phyloP scores from a whole-genome alignment of 306 rosid genomes.

The Vigna reflexopilosa region DNA sequence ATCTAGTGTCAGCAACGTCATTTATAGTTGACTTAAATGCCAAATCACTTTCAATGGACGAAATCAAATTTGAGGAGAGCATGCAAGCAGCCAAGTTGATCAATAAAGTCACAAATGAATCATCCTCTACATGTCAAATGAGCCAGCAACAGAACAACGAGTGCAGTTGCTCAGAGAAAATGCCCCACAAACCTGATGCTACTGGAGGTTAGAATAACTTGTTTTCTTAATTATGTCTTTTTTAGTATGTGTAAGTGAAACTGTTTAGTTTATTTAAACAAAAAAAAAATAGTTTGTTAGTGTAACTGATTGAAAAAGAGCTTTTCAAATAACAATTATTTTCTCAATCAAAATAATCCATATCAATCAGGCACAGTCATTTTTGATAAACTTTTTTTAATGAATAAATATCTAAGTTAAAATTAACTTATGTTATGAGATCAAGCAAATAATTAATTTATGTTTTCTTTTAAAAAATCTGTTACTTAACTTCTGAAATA shows the following conservation, averaged over 20 bases:
- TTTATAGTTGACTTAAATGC: conserved; percentile 67
- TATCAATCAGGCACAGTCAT: neutral
- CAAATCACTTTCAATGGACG: conserved; percentile 66
- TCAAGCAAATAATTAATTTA: no score
- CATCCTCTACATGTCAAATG: conserved; percentile 35
- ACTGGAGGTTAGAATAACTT: conserved; percentile 49
- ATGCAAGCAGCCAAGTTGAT: conserved; percentile 63
- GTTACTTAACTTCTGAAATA: no score
- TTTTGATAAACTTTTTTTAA: neutral
- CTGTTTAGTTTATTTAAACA: neutral
- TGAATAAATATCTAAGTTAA: no score
- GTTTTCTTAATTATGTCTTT: neutral
- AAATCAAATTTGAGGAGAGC: conserved; percentile 61
- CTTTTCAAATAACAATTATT: neutral
- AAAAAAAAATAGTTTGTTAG: neutral
- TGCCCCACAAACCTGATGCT: conserved; percentile 37
- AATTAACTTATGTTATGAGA: no score
- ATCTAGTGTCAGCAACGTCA: conserved; percentile 69
- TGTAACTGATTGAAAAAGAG: neutral
- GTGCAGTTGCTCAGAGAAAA: conserved; percentile 33
- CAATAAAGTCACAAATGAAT: conserved; percentile 39
- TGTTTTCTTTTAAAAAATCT: no score
- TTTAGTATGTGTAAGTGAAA: neutral
- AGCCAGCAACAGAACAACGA: conserved; percentile 41
- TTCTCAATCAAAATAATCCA: neutral